Base-by-base conservation (phyloP, 2,329 filamentous ascomycete species). In the Claviceps digitariae region DNA sequence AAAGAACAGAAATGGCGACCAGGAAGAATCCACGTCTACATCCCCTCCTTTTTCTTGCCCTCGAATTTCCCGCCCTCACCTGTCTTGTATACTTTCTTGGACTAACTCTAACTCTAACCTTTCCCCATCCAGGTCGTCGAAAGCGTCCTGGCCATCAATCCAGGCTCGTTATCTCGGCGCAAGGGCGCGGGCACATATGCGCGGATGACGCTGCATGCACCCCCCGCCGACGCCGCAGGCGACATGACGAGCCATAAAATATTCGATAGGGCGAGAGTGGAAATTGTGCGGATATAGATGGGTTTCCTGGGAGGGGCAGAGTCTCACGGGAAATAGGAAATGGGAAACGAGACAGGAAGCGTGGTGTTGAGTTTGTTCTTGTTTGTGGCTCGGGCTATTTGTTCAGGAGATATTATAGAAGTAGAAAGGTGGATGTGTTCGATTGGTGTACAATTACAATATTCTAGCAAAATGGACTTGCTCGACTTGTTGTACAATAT, bases 61-160 rank as follows among this genome's bases (percentile, higher is more conserved):
- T n/a, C n/a, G n/a, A n/a, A n/a, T n/a, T n/a, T n/a, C n/a, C n/a
- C n/a, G 23, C 15, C 5, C 44, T 46, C 17, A n/a, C 10, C 3
- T 20, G 8, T 34, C 31, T 8, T 8, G 31, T 34, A 34, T 47
- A 9, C 25, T 12, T 12, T 34, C 12, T 27, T 15, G 3, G 8
- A 13, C 50, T 34, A 20, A 20, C 21, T 36, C 23, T 8, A 5
- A 29, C 27, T 8, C 27, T 29, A 6, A 17, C 59, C 62, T 44
- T 64, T 23, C 53, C 15, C 23, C 13, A 2, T 29, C 13, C 36
- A 95, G 90, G 89, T 96, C 44, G 83, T 97, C 12, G 88, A 96
- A 63, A 88, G 85, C 59, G 90, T 96, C 0, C 70, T 97, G 7
- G 82, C 90, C 13, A 85, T 98, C 63, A 98, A 98, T 66, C 91